Conservation (phyloP, 352 stramenopile species). For the Bremia lactucae region DNA sequence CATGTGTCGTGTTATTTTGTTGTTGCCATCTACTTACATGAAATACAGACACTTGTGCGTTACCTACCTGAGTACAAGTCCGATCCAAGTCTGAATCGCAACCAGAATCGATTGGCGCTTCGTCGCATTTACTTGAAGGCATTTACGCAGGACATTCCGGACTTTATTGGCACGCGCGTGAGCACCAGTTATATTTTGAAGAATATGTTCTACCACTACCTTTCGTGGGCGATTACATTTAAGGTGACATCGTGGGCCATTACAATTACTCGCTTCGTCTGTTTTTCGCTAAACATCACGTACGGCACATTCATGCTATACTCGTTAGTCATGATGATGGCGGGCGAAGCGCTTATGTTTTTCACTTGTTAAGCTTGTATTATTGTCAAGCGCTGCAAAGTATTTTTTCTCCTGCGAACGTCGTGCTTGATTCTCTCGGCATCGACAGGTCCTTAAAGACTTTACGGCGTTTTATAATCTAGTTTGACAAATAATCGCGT, state of each 20-base stretch:
- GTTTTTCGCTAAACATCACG: constrained; percentile 40
- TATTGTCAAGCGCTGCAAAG: constrained; percentile 5
- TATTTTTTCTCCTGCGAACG: background rate
- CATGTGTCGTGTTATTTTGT: constrained; percentile 20
- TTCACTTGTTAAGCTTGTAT: constrained; percentile 51
- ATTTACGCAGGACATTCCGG: constrained; percentile 59
- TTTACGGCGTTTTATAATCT: too few relatives aligned
- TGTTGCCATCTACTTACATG: too few relatives aligned
- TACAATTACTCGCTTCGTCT: constrained; percentile 28
- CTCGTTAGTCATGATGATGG: constrained; percentile 34
- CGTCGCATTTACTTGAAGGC: constrained; percentile 70
- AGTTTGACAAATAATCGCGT: too few relatives aligned
- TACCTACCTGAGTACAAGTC: constrained; percentile 64
- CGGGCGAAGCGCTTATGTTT: constrained; percentile 62
- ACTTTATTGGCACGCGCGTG: constrained; percentile 44
- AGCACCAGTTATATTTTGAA: constrained; percentile 41
- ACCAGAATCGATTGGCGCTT: constrained; percentile 71
- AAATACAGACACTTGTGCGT: constrained; percentile 51
- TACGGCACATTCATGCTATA: constrained; percentile 54
- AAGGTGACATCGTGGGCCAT: constrained; percentile 43
- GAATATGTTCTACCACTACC: constrained; percentile 53
- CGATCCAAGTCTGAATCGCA: constrained; percentile 60
- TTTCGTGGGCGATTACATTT: constrained; percentile 63
- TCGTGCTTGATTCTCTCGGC: constrained; percentile 18
- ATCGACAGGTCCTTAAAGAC: constrained; percentile 1